These are phyloP conservation scores for Chalciporus sphaerocephalus DNA, from an alignment of 768 basidiomycete species.

Conservation along the genomic window DNA sequence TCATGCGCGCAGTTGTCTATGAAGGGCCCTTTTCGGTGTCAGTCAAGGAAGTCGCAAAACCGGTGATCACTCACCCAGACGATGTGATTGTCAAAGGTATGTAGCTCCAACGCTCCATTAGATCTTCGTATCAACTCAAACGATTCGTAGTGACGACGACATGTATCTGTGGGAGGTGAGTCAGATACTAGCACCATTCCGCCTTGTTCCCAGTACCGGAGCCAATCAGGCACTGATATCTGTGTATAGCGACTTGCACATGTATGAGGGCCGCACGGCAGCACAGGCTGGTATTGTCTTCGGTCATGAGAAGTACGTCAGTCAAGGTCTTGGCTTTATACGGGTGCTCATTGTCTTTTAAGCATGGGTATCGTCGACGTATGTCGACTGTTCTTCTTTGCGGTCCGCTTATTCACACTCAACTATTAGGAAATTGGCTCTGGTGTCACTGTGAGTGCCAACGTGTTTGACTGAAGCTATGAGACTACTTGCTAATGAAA, in stretches of 20 bases:
- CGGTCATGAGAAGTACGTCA: slow-evolving; percentile 7
- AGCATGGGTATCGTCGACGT: slow-evolving; percentile 5
- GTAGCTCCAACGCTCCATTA: background rate
- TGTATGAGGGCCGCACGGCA: slow-evolving; percentile 4
- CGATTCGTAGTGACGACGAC: slow-evolving; percentile 3
- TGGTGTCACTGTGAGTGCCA: slow-evolving; percentile 1
- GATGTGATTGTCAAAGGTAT: slow-evolving; percentile 5
- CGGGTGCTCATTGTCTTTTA: background rate
- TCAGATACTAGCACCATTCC: background rate
- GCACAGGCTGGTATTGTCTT: slow-evolving; percentile 3
- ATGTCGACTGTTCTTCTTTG: background rate
- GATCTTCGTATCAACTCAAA: background rate
- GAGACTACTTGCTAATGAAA: background rate
- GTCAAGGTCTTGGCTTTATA: background rate
- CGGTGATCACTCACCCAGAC: slow-evolving; percentile 4
- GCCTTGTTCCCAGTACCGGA: background rate
- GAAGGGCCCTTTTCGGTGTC: slow-evolving; percentile 2
- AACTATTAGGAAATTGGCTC: background rate
- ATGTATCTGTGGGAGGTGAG: slow-evolving; percentile 3
- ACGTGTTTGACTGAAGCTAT: background rate
- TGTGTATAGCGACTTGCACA: background rate
- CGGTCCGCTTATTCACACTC: background rate
- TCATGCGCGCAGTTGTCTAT: slow-evolving; percentile 3
- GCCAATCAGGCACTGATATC: background rate
- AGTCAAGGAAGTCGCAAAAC: slow-evolving; percentile 3